These are phyloP conservation scores for Starmerella scarabaei DNA, from an alignment of 805 yeast genomes.

Conservation along the genomic window DNA sequence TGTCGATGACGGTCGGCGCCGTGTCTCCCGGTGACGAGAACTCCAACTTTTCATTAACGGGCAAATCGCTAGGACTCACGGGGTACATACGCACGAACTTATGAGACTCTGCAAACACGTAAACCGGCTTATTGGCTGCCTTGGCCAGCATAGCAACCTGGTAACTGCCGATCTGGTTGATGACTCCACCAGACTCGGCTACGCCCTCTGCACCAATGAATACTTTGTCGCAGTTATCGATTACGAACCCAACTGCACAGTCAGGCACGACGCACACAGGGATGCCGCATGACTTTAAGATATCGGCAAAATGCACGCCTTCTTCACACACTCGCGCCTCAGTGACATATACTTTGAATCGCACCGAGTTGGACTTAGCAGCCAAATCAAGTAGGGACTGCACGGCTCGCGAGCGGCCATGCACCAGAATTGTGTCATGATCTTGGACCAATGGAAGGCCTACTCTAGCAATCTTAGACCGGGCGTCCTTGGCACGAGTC, in stretches of 20 bases:
- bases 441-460: conserved; percentile 87
- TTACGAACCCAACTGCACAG: conserved; percentile 83
- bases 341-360: conserved; percentile 84
- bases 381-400: conserved; percentile 63
- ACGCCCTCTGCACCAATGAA: conserved; percentile 99
- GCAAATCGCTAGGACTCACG: conserved; percentile 80
- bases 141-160: conserved; percentile 89
- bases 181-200: conserved; percentile 96
- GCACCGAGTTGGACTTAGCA: conserved; percentile 47
- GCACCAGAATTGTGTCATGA: conserved; percentile 79
- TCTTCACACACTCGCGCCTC: conserved; percentile 80
- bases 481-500: conserved; percentile 78
- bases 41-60: conserved; percentile 41
- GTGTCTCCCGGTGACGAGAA: conserved; percentile 25
- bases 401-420: conserved; percentile 87
- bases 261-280: conserved; percentile 85
- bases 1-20: conserved; percentile 8
- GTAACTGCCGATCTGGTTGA: conserved; percentile 82
- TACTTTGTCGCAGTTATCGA: conserved; percentile 83
- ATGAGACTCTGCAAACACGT: conserved; percentile 88
- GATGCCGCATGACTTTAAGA: conserved; percentile 55
- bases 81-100: conserved; percentile 96
- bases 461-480: conserved; percentile 73
- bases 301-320: conserved; percentile 58
- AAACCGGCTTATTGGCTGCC: conserved; percentile 80